Evolutionary conservation across 1,284 basidiomycete genomes (phyloP).

Genomic region (Agaricales sp.): DNA sequence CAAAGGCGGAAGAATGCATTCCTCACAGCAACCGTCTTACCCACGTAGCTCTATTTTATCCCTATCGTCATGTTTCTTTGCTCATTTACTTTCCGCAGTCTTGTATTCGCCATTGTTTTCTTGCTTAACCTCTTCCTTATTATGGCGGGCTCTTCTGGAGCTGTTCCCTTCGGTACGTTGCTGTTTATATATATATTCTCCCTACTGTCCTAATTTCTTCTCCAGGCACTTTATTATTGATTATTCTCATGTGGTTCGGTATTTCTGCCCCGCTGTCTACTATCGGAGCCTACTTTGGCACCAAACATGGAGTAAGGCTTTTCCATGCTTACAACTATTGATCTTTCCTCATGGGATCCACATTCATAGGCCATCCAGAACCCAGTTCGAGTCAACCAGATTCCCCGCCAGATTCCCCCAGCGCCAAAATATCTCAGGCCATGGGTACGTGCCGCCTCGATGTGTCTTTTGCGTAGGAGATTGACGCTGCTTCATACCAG

Average conservation of each 20-base stretch:
- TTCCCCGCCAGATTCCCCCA: conserved; percentile 87
- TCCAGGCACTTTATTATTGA: conserved; percentile 77
- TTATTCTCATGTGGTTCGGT: conserved; percentile 91
- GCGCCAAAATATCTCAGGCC: conserved; percentile 74
- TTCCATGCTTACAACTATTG: conserved; percentile 6
- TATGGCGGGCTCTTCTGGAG: conserved; percentile 82
- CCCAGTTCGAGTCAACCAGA: conserved; percentile 86
- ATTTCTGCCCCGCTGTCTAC: conserved; percentile 83
- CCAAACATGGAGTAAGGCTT: conserved; percentile 72
- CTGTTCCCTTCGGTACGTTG: conserved; percentile 83
- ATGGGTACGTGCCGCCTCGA: conserved; percentile 38
- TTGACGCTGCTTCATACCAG: conserved; percentile 23
- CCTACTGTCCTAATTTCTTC: conserved; percentile 3
- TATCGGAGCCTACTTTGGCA: conserved; percentile 70
- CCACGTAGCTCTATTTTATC: conserved; percentile 39
- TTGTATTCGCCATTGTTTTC: conserved; percentile 79
- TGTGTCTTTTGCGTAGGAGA: conserved; percentile 1
- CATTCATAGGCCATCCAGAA: conserved; percentile 50
- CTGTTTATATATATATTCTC: conserved; percentile 5
- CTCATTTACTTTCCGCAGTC: conserved; percentile 24
- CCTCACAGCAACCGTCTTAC: conserved; percentile 81
- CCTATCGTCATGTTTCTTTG: conserved; percentile 8
- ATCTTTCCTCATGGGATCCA: conserved; percentile 4
- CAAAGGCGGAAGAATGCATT: conserved; percentile 79
- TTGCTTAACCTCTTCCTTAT: conserved; percentile 84